Evolutionary conservation across 768 basidiomycete species (phyloP).

Genomic region (Kwoniella mangroviensis): DNA sequence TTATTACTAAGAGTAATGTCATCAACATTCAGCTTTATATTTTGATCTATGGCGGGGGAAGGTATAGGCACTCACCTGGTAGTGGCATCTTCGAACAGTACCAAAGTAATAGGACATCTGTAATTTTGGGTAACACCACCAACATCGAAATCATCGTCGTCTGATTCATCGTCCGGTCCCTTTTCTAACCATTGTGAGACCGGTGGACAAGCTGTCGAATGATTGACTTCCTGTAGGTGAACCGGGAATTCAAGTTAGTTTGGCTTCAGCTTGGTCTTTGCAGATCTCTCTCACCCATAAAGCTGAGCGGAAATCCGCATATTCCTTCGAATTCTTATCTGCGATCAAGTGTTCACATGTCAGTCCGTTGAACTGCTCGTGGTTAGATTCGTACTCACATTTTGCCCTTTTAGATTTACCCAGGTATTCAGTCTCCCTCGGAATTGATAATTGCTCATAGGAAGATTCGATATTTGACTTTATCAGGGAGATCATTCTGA

Average conservation of each 20-base stretch:
- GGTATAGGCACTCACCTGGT: conserved; percentile 69
- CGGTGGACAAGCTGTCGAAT: conserved; percentile 42
- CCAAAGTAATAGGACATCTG: conserved; percentile 80
- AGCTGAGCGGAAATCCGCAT: conserved; percentile 30
- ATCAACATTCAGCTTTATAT: neutral
- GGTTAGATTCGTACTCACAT: conserved; percentile 28
- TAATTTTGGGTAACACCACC: conserved; percentile 83
- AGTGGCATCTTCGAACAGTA: conserved; percentile 70
- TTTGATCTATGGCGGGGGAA: neutral
- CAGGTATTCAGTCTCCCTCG: conserved; percentile 29
- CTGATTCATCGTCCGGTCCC: conserved; percentile 70
- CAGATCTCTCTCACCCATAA: conserved; percentile 52
- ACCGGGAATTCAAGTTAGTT: no score
- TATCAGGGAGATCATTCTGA: neutral
- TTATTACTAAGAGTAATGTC: conserved; percentile 60
- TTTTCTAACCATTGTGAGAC: conserved; percentile 44
- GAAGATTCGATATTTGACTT: conserved; percentile 28
- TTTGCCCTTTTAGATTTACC: conserved; percentile 35
- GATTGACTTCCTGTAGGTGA: conserved; percentile 46
- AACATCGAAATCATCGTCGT: conserved; percentile 85
- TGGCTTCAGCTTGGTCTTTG: no score
- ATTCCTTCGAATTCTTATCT: conserved; percentile 38
- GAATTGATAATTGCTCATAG: conserved; percentile 22
- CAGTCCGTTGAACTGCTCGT: neutral
- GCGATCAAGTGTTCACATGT: neutral